These are phyloP conservation scores for Teratosphaeria epicoccoides DNA, from an alignment of 2,329 filamentous ascomycete species.

Conservation along the genomic window DNA sequence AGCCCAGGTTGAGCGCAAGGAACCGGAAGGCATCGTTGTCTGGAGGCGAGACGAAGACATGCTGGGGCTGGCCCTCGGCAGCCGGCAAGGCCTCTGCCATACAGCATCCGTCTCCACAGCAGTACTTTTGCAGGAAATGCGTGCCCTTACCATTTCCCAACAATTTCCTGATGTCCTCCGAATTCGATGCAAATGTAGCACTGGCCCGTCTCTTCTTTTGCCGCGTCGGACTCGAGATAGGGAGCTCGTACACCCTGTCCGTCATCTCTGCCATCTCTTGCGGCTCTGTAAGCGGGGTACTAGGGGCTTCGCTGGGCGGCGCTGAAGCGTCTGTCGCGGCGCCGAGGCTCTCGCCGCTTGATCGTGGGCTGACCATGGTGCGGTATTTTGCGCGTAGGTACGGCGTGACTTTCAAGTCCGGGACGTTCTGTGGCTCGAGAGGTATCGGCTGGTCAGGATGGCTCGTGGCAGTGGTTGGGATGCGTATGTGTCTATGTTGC, in stretches of 20 bases:
- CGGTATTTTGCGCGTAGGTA: constrained; percentile 18
- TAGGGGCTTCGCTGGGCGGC: constrained; percentile 32
- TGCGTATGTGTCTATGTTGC: constrained; percentile 25
- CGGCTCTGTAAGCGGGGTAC: constrained; percentile 35
- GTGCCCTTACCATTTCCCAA: constrained; percentile 48
- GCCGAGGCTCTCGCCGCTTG: constrained; percentile 22
- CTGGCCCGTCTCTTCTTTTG: constrained; percentile 21
- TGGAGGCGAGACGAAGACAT: constrained; percentile 46
- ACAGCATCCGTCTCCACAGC: constrained; percentile 56
- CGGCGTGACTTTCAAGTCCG: constrained; percentile 15
- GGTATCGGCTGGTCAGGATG: constrained; percentile 39
- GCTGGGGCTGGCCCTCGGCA: constrained; percentile 33
- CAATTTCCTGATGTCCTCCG: constrained; percentile 48
- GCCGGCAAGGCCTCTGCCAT: constrained; percentile 45
- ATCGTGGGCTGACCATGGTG: constrained; percentile 19
- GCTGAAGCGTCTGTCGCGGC: constrained; percentile 27
- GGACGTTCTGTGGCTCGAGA: constrained; percentile 27
- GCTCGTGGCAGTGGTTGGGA: constrained; percentile 34
- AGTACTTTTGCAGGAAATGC: constrained; percentile 51
- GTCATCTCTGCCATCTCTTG: constrained; percentile 31
- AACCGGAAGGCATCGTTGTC: constrained; percentile 78
- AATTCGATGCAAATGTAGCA: constrained; percentile 37
- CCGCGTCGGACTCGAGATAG: constrained; percentile 14
- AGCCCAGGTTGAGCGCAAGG: constrained; percentile 63
- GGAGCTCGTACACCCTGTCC: constrained; percentile 31